Evolutionary conservation across 257 asterid genomes (phyloP), one percentile per base, ranked within the genome.

Genomic region (Plantago ovata): DNA sequence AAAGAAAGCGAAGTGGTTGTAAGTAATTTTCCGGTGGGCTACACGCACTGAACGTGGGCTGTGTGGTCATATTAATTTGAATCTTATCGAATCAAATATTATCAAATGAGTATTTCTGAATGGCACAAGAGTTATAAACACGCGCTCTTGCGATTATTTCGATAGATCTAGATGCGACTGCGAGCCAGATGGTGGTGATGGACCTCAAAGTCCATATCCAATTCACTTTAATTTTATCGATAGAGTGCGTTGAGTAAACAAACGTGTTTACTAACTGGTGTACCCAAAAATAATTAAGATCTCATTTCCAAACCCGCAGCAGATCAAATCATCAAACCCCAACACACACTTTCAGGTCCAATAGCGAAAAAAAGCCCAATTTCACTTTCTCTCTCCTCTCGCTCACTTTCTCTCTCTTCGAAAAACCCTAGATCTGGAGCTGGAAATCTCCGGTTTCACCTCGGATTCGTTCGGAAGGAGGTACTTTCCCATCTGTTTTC

Each of bases 171-270:
- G 36, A 28, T 28, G 3, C 33, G 36, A 6, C 36, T 3, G 36
- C 36, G 7, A 28, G 36, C 36, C 36, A 28, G 36, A 28, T 28
- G 3, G 33, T 28, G 4, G 36, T 28, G 13, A 44, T 84, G 95
- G 95, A 84, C 94, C 82, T 83, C 60, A 81, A 78, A 85, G 92
- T 82, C 92, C 97, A 84, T 65, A 83, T 83, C 92, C 94, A 86
- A 76, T 81, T 51, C 79, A 55, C 56, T 82, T 80, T 77, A 69
- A 64, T 72, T 39, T 65, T 28, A 8, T 28, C 3, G 36, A 2
- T 28, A n/a, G 36, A 28, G 36, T 28, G 7, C 2, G 32, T 24
- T 1, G 7, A 28, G 36, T 28, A 28, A 28, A 28, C 36, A 0
- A 28, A 28, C 36, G 36, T 28, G n/a, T 63, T 21, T 0, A 7